These are phyloP conservation scores for Suillus tomentosus DNA, from an alignment of 768 basidiomycete species.

Conservation along the genomic window DNA sequence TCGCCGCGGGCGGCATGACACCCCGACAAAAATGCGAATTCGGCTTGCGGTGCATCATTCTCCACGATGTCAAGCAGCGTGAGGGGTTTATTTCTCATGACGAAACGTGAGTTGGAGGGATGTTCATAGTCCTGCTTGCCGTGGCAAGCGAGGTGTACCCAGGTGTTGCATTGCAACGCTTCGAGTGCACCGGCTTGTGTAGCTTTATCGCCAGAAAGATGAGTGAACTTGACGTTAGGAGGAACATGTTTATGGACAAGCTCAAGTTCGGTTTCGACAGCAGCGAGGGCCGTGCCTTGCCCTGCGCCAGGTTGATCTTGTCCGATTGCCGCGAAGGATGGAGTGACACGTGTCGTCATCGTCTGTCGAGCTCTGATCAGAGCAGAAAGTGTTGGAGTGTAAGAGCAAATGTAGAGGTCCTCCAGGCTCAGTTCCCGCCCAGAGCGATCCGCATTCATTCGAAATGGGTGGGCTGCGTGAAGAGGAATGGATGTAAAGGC, in stretches of 20 bases:
- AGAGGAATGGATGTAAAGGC: conserved; percentile 18
- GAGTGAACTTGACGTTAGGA: neutral
- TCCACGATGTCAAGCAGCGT: conserved; percentile 16
- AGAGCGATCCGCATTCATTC: conserved; percentile 12
- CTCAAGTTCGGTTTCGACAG: conserved; percentile 9
- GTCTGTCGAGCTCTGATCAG: conserved; percentile 12
- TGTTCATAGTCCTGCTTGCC: conserved; percentile 12
- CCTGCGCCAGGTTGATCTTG: conserved; percentile 4
- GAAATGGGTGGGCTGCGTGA: conserved; percentile 22
- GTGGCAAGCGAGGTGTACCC: conserved; percentile 30
- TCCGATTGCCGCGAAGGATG: conserved; percentile 11
- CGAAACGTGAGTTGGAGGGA: conserved; percentile 23
- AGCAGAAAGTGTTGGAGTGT: conserved; percentile 24
- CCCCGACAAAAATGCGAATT: conserved; percentile 24
- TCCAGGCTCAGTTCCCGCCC: conserved; percentile 11
- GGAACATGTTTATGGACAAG: conserved; percentile 8
- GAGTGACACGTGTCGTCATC: neutral
- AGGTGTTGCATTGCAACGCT: conserved; percentile 13
- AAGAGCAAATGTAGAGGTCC: conserved; percentile 26
- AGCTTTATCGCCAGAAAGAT: conserved; percentile 12
- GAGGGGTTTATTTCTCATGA: conserved; percentile 8
- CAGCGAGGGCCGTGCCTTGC: conserved; percentile 2
- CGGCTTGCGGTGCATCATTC: conserved; percentile 9
- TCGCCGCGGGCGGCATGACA: conserved; percentile 28
- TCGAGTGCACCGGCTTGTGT: conserved; percentile 9